Percentiles rank a stretch among this genome's conserved stretches.
phyloP scores from a whole-genome alignment of 305 asterid genomes.

The Fraxinus angustifolia region DNA sequence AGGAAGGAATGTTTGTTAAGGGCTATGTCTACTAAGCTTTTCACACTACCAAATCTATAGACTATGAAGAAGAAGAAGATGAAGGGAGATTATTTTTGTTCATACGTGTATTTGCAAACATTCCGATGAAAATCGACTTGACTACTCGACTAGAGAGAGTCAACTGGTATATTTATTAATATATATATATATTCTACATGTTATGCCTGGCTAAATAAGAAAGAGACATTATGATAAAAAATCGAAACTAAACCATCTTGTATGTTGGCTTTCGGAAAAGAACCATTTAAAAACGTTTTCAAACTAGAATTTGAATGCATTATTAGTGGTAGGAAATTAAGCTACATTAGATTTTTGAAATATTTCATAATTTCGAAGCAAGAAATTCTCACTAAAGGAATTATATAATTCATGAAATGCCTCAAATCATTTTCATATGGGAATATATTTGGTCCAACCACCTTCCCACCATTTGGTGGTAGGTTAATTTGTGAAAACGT shows the following conservation, averaged over 20 bases:
- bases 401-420: neutral
- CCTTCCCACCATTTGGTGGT: conserved; percentile 19
- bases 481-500: neutral
- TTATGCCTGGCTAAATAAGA: neutral
- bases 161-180: neutral
- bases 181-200: neutral
- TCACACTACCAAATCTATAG: neutral
- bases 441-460: conserved; percentile 15
- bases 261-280: neutral
- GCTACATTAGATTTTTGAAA: neutral
- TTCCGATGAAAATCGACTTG: neutral
- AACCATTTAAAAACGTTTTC: neutral
- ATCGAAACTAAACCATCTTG: neutral
- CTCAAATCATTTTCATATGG: neutral
- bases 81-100: conserved; percentile 30
- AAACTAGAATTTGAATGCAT: neutral
- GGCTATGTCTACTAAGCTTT: conserved; percentile 43
- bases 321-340: neutral
- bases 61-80: neutral
- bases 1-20: conserved; percentile 52
- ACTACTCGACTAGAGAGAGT: neutral
- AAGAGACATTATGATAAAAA: neutral
- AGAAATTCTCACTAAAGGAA: neutral
- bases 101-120: neutral
- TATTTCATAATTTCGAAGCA: neutral